Conservation (phyloP, 208 protist species). For the Acanthamoeba culbertsoni region DNA sequence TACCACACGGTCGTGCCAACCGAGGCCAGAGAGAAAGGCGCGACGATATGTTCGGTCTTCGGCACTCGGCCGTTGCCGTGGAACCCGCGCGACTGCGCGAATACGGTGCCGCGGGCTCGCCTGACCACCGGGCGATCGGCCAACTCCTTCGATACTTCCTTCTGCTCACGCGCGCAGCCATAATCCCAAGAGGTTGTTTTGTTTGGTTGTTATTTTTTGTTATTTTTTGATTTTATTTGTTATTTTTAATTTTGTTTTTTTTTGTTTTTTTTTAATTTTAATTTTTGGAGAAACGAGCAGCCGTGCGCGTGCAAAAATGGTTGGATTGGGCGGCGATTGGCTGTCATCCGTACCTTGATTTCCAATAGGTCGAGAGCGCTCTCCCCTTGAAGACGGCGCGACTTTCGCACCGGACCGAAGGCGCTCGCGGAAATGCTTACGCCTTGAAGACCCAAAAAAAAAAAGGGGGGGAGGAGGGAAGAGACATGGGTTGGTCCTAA, state of each 20-base stretch:
- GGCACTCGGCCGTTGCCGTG: constrained; percentile 37
- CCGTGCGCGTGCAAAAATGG: too few relatives aligned
- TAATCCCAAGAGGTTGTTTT: too few relatives aligned
- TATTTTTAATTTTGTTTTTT: too few relatives aligned
- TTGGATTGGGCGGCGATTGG: neutral
- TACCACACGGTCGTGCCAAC: constrained; percentile 53
- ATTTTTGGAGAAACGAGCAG: too few relatives aligned
- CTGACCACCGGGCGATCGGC: neutral
- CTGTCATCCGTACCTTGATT: neutral
- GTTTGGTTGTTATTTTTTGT: too few relatives aligned
- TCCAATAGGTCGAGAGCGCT: neutral
- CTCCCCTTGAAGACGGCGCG: neutral
- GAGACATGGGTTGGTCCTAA: too few relatives aligned
- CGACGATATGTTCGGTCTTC: neutral
- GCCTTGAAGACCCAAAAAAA: neutral
- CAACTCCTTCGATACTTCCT: neutral
- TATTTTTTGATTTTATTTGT: too few relatives aligned
- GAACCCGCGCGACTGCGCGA: neutral
- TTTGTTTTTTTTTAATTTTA: too few relatives aligned
- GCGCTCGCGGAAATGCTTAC: neutral
- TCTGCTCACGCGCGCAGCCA: neutral
- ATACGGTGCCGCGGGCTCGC: neutral
- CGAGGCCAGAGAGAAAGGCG: neutral
- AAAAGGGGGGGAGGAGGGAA: neutral
- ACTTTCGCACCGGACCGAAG: neutral